Evolutionary conservation across 371 early-diverging fungal genomes (phyloP), one percentile per base, ranked within the genome.

Genomic region (Ordospora colligata): DNA sequence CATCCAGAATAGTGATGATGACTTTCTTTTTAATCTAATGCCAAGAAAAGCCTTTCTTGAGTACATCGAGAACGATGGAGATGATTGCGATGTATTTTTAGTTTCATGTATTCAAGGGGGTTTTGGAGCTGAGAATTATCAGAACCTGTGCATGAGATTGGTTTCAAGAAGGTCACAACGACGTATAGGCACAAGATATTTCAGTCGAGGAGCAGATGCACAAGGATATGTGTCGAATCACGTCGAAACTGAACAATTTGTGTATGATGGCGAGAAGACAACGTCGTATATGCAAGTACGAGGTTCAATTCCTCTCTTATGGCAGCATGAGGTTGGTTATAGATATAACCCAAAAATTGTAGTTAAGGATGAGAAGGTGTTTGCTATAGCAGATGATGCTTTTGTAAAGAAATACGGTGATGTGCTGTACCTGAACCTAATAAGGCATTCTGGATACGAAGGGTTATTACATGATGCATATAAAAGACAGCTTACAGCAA

Each of bases 191-290:
- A 93, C 95, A 40, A 88, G 98, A 62, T 96, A 90, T 81, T 90
- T 91, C 80, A 89, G 93, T 0, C 88, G 99, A 67, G 99, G 99
- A 7, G 88, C 94, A 23, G 92, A 97, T 79, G 93, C 94, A 75
- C 89, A 90, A 74, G 98, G 98, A 19, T 87, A 93, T 82, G 93
- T 92, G 7, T 92, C 96, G 14, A 99, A 99, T 83, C 93, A 91
- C 84, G 96, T 96, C 2, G 96, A 98, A 88, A 95, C 96, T 0
- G 97, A 96, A 82, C 94, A 96, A 83, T 81, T 94, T 54, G 86
- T 94, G 0, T 76, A 87, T 71, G 43, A 47, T 10, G 81, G 85
- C 10, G 82, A 86, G 10, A 79, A 82, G 50, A 86, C 86, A 37
- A 88, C 87, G 67, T 88, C 89, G 54, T 91, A 89, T 80, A 86